Evolutionary conservation across 2,329 filamentous ascomycete genomes (phyloP).

Genomic region (Aspergillus arachidicola): DNA sequence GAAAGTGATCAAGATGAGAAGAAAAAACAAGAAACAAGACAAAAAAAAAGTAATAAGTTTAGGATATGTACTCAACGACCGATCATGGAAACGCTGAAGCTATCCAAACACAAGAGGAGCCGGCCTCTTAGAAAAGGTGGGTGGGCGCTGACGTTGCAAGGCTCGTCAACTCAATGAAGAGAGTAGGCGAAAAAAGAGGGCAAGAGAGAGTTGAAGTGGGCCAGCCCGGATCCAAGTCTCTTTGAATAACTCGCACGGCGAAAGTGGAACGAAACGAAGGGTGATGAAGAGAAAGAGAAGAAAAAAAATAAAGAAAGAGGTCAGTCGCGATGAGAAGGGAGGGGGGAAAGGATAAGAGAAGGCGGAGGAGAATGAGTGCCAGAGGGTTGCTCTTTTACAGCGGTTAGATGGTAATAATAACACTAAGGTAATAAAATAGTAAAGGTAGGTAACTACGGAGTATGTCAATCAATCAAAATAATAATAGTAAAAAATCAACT

Average conservation of each 20-base stretch:
- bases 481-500: constrained; percentile 11
- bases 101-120: constrained; percentile 37
- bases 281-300: constrained; percentile 17
- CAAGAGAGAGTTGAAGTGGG: constrained; percentile 38
- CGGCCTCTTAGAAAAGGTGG: constrained; percentile 35
- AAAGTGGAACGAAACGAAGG: constrained; percentile 30
- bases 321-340: constrained; percentile 19
- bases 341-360: constrained; percentile 27
- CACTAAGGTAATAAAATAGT: constrained; percentile 9
- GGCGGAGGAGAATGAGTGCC: constrained; percentile 21
- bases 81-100: constrained; percentile 14
- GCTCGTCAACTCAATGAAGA: constrained; percentile 22
- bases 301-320: constrained; percentile 20
- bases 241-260: constrained; percentile 38
- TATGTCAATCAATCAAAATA: constrained; percentile 19
- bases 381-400: constrained; percentile 27
- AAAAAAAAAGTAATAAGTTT: constrained; percentile 12
- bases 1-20: constrained; percentile 9
- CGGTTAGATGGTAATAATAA: constrained; percentile 15
- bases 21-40: constrained; percentile 9
- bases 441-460: constrained; percentile 4
- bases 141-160: constrained; percentile 26
- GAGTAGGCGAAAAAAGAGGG: constrained; percentile 23
- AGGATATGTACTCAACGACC: constrained; percentile 8
- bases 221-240: constrained; percentile 39